phyloP scores from a whole-genome alignment of 768 basidiomycete genomes.

The Gymnopilus dilepis region DNA sequence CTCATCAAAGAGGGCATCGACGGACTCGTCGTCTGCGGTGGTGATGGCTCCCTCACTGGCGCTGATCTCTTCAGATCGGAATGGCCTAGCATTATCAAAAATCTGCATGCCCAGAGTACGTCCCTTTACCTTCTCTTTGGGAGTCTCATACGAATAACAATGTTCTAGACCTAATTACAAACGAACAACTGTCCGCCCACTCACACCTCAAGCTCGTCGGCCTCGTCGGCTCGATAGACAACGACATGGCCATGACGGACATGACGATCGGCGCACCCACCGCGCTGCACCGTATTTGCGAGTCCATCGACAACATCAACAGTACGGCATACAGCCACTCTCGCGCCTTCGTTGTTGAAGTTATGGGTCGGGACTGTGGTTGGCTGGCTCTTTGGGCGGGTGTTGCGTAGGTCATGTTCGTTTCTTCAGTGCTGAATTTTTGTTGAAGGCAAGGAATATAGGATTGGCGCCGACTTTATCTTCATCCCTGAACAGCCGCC shows the following conservation, averaged over 20 bases:
- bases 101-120: slow-evolving; percentile 67
- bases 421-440: neutral
- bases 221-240: slow-evolving; percentile 98
- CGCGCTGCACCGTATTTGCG: slow-evolving; percentile 95
- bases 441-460: slow-evolving; percentile 28
- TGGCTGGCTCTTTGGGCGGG: slow-evolving; percentile 96
- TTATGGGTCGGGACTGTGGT: slow-evolving; percentile 99
- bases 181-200: slow-evolving; percentile 71
- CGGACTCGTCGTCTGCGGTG: slow-evolving; percentile 95
- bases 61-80: slow-evolving; percentile 93
- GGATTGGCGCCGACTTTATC: slow-evolving; percentile 93
- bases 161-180: slow-evolving; percentile 68
- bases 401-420: slow-evolving; percentile 64
- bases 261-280: slow-evolving; percentile 97
- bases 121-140: slow-evolving; percentile 2
- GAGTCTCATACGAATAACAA: neutral
- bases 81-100: slow-evolving; percentile 86
- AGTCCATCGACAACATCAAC: slow-evolving; percentile 97
- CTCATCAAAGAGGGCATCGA: slow-evolving; percentile 97
- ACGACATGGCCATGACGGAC: slow-evolving; percentile 98
- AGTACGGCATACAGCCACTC: slow-evolving; percentile 96
- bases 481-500: slow-evolving; percentile 98
- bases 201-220: slow-evolving; percentile 94
- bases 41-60: slow-evolving; percentile 95
- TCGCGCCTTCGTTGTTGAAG: slow-evolving; percentile 96